phyloP scores from a whole-genome alignment of 352 stramenopile species.

The Aphanomyces euteiches region DNA sequence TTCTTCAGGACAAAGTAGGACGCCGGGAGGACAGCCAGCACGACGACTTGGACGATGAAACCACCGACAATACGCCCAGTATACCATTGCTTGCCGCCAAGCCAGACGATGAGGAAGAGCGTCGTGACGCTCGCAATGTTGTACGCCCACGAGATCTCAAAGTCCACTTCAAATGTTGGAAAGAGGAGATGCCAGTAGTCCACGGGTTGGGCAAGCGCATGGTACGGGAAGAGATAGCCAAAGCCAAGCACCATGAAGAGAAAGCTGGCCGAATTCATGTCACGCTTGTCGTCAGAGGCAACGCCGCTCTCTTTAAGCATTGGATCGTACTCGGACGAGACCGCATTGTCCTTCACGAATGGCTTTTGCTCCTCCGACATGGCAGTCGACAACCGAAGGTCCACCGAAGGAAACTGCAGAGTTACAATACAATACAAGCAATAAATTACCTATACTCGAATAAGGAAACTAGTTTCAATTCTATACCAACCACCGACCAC shows the following conservation, averaged over 20 bases:
- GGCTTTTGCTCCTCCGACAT: too few species aligned
- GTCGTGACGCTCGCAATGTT: slow-evolving; percentile 79
- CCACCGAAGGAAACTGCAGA: too few species aligned
- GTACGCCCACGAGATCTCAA: slow-evolving; percentile 72
- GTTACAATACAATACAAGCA: too few species aligned
- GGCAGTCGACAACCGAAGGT: too few species aligned
- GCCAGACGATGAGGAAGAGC: slow-evolving; percentile 58
- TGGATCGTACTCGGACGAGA: not conserved
- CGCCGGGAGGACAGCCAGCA: slow-evolving; percentile 73
- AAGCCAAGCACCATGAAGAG: slow-evolving; percentile 70
- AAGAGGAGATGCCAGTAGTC: slow-evolving; percentile 86
- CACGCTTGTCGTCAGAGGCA: not conserved
- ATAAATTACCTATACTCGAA: too few species aligned
- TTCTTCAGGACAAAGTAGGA: slow-evolving; percentile 70
- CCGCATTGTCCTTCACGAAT: too few species aligned
- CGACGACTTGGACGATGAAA: slow-evolving; percentile 62
- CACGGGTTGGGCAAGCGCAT: slow-evolving; percentile 77
- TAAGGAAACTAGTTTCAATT: too few species aligned
- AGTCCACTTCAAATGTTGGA: slow-evolving; percentile 83
- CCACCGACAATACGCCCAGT: slow-evolving; percentile 69
- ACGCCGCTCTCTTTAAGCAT: not conserved
- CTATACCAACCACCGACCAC: too few species aligned
- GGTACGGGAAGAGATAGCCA: slow-evolving; percentile 84
- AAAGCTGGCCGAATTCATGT: slow-evolving; percentile 35
- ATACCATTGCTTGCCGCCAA: slow-evolving; percentile 58